phyloP scores from a whole-genome alignment of 805 yeast genomes.

The Barnettozyma sucrosica region DNA sequence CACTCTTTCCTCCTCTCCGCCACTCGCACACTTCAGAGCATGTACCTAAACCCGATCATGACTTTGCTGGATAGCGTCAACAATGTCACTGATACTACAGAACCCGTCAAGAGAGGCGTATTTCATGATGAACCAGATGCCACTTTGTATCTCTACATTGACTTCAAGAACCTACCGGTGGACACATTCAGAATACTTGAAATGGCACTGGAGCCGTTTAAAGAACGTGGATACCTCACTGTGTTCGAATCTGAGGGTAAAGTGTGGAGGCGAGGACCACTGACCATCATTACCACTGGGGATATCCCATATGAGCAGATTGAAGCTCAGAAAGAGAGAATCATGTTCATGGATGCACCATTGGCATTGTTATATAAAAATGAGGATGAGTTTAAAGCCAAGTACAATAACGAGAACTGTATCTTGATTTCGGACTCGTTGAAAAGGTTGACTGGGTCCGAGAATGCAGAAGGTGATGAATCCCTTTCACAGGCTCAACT shows the following conservation, averaged over 20 bases:
- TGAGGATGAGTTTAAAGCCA: not conserved
- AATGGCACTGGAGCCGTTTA: constrained; percentile 40
- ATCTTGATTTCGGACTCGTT: constrained; percentile 42
- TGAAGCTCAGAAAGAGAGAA: constrained; percentile 7
- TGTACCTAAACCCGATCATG: constrained; percentile 51
- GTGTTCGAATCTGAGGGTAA: constrained; percentile 35
- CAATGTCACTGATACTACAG: constrained; percentile 13
- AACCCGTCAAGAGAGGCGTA: constrained; percentile 14
- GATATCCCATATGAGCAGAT: constrained; percentile 45
- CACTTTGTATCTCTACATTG: constrained; percentile 59
- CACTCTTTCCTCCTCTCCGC: constrained; percentile 39
- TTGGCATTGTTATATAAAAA: constrained; percentile 19
- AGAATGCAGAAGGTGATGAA: constrained; percentile 5
- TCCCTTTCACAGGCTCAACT: constrained; percentile 31
- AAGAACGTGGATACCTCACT: constrained; percentile 45
- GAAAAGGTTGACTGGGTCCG: constrained; percentile 15
- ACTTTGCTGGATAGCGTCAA: constrained; percentile 41
- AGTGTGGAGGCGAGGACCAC: constrained; percentile 41
- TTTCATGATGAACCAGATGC: constrained; percentile 35
- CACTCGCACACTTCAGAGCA: constrained; percentile 38
- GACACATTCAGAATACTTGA: constrained; percentile 41
- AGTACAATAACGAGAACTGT: constrained; percentile 21
- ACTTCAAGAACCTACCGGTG: constrained; percentile 49
- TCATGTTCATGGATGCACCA: constrained; percentile 37
- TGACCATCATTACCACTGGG: constrained; percentile 64